Percentiles rank a stretch among this genome's conserved stretches.
Conservation (phyloP, 1,284 basidiomycete species). For the Volvariella surrecta region DNA sequence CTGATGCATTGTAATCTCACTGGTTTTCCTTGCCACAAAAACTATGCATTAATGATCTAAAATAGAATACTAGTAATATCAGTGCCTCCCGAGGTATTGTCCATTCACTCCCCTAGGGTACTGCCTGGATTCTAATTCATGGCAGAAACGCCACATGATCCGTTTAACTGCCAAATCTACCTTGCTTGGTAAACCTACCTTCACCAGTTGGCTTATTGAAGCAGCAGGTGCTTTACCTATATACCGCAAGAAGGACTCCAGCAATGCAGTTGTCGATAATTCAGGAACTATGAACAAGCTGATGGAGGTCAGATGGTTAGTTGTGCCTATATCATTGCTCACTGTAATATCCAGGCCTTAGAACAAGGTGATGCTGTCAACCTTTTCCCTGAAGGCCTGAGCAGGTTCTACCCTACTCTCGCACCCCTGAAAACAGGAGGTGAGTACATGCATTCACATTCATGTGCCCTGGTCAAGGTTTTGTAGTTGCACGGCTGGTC, state of each 20-base stretch:
- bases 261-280: slow-evolving; percentile 51
- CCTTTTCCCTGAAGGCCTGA: slow-evolving; percentile 78
- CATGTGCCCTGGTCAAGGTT: slow-evolving; percentile 1
- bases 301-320: slow-evolving; percentile 39
- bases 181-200: slow-evolving; percentile 72
- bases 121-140: slow-evolving; percentile 4
- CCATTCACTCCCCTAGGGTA: slow-evolving; percentile 1
- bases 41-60: slow-evolving; percentile 2
- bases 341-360: slow-evolving; percentile 40
- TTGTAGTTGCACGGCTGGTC: slow-evolving; percentile 66
- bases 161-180: slow-evolving; percentile 81
- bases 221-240: slow-evolving; percentile 79
- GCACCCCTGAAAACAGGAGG: slow-evolving; percentile 82
- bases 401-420: slow-evolving; percentile 74
- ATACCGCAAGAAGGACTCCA: slow-evolving; percentile 63
- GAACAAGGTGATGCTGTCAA: slow-evolving; percentile 75
- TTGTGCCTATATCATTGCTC: slow-evolving; percentile 1
- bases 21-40: not conserved
- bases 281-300: slow-evolving; percentile 57
- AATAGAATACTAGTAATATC: slow-evolving; percentile 59
- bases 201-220: slow-evolving; percentile 85
- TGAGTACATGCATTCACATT: slow-evolving; percentile 19
- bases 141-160: slow-evolving; percentile 65
- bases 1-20: slow-evolving; percentile 65
- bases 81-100: slow-evolving; percentile 53